Percentiles rank a stretch among this genome's conserved stretches.
phyloP scores from a whole-genome alignment of 306 rosid genomes.

The Canavalia ensiformis region DNA sequence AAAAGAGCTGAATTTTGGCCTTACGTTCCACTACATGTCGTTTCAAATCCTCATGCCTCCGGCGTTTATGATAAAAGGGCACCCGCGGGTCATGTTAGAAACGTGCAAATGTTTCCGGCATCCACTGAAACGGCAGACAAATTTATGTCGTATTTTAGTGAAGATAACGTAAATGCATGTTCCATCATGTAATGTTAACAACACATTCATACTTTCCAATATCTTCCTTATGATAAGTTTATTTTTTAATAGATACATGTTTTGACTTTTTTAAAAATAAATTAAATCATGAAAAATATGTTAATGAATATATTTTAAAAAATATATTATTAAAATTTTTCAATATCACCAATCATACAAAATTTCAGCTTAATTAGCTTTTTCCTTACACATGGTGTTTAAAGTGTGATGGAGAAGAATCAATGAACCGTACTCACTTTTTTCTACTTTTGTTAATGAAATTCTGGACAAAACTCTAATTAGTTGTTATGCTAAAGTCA shows the following conservation, averaged over 20 bases:
- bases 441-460: not conserved
- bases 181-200: conserved; percentile 67
- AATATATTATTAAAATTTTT: no score
- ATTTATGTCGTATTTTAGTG: conserved; percentile 72
- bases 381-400: not conserved
- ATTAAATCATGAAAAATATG: no score
- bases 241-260: no score
- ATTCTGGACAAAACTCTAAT: not conserved
- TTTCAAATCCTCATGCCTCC: conserved; percentile 62
- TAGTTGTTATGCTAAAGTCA: conserved; percentile 26
- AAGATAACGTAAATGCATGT: conserved; percentile 88
- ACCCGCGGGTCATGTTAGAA: conserved; percentile 75
- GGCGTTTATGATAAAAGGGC: conserved; percentile 90
- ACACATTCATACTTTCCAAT: no score
- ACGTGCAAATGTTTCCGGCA: conserved; percentile 65
- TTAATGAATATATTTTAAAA: no score
- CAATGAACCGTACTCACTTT: not conserved
- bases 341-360: no score
- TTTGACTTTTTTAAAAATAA: no score
- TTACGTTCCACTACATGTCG: conserved; percentile 83
- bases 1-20: conserved; percentile 91
- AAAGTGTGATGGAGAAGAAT: conserved; percentile 41
- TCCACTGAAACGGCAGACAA: conserved; percentile 61
- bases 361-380: not conserved
- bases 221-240: no score